These are phyloP conservation scores for Tylopilus rubrobrunneus DNA, from an alignment of 768 basidiomycete species.

Conservation along the genomic window DNA sequence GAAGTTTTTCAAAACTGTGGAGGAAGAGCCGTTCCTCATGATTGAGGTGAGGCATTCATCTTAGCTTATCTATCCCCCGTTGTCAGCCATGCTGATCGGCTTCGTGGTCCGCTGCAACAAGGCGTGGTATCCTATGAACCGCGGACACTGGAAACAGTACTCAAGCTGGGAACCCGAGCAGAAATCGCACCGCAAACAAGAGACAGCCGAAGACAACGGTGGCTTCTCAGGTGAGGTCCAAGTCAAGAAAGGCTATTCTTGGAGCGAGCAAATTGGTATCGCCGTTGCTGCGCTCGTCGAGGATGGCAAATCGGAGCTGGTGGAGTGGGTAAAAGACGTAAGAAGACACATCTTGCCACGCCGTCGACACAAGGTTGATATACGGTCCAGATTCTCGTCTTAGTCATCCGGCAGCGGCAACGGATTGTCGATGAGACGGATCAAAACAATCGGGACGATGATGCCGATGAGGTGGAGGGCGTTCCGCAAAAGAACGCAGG, in stretches of 20 bases:
- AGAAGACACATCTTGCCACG: conserved; percentile 30
- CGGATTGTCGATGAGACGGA: conserved; percentile 61
- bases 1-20: conserved; percentile 90
- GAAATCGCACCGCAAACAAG: conserved; percentile 35
- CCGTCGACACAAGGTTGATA: conserved; percentile 18
- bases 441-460: conserved; percentile 37
- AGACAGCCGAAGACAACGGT: conserved; percentile 33
- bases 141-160: conserved; percentile 80
- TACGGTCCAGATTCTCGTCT: conserved; percentile 50
- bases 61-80: conserved; percentile 20
- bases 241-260: conserved; percentile 83
- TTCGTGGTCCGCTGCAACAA: conserved; percentile 26
- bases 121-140: conserved; percentile 90
- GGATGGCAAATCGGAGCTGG: conserved; percentile 54
- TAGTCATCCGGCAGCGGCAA: conserved; percentile 57
- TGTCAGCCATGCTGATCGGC: conserved; percentile 20
- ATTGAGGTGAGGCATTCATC: conserved; percentile 65
- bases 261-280: conserved; percentile 89
- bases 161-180: conserved; percentile 68
- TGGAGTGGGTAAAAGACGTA: conserved; percentile 83
- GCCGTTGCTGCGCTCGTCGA: conserved; percentile 72
- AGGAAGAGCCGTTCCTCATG: conserved; percentile 80
- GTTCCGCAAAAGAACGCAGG: conserved; percentile 24
- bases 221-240: conserved; percentile 63
- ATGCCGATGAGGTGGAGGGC: conserved; percentile 32